Evolutionary conservation across 331 rosid genomes (phyloP), one percentile per base, ranked within the genome.

Genomic region (Phaseolus coccineus): DNA sequence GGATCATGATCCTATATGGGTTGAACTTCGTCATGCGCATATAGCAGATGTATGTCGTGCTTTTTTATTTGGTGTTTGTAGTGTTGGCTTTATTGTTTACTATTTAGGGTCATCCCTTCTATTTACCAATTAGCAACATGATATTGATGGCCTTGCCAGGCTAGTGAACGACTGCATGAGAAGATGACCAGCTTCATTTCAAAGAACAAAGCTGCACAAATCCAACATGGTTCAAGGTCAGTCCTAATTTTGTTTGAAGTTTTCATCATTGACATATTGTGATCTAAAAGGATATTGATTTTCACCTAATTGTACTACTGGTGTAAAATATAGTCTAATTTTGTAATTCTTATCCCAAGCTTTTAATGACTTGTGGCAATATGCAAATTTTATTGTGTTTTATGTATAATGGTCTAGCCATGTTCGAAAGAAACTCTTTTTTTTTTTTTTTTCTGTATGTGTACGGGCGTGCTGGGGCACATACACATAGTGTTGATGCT

Each of bases 21-120:
- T 92, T 80, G 98, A 92, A 83, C 97, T 94, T 87, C 94, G 97
- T 56, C 97, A 91, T 85, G 93, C 97, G 14, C 98, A 94, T 87
- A 91, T 94, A 76, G 98, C 98, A 69, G 91, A 92, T 86, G 98
- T 94, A 88, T 83, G 89, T 67, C 69, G 48, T 72, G 71, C 68
- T 58, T 63, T 57, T 63, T 51, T 66, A 31, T 73, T 55, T 72
- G 31, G 64, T 51, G 50, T 37, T 40, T 64, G 48, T 51, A 31
- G 56, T 73, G 59, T 64, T 22, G 76, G 57, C 71, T 55, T 27
- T 46, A 51, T 16, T 15, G 46, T 35, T 44, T 72, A 55, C 56
- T 77, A 24, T 16, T 12, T 77, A 39, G 46, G 40, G 55, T 71
- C 44, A 71, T 50, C 53, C 52, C 56, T 56, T 53, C 77, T 40